These are phyloP conservation scores for Lentithecium fluviatile DNA, from an alignment of 495 filamentous ascomycete genomes.

Conservation along the genomic window DNA sequence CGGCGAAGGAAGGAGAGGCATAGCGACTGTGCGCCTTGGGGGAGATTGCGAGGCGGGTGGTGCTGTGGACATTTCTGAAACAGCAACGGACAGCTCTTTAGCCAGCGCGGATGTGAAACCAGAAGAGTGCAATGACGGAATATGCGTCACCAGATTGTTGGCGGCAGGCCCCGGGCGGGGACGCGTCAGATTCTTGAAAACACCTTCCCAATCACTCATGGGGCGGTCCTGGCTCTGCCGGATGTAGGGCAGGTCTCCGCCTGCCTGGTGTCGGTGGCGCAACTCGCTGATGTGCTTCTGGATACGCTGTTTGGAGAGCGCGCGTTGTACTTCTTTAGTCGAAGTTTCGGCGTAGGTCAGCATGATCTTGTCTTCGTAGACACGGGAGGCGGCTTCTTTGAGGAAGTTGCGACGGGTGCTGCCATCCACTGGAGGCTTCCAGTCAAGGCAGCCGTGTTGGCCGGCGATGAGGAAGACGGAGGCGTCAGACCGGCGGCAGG, in stretches of 20 bases:
- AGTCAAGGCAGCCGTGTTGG: conserved; percentile 56
- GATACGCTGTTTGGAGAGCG: conserved; percentile 39
- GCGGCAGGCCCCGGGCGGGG: conserved; percentile 3
- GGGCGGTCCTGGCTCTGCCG: conserved; percentile 39
- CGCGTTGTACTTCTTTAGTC: conserved; percentile 35
- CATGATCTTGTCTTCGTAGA: conserved; percentile 56
- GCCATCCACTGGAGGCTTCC: conserved; percentile 51
- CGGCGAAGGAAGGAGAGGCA: conserved; percentile 24
- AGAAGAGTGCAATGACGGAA: conserved; percentile 17
- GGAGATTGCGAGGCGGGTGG: not conserved
- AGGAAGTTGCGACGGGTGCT: conserved; percentile 59
- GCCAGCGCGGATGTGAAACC: not conserved
- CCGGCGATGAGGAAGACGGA: conserved; percentile 54
- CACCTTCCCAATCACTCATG: conserved; percentile 41
- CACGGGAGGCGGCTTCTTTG: conserved; percentile 59
- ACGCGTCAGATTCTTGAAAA: conserved; percentile 27
- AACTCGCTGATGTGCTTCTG: conserved; percentile 39
- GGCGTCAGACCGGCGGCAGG: conserved; percentile 42
- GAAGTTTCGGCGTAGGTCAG: conserved; percentile 21
- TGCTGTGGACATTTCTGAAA: conserved; percentile 11
- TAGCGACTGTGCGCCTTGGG: conserved; percentile 16
- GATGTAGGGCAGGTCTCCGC: conserved; percentile 25
- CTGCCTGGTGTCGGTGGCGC: conserved; percentile 24
- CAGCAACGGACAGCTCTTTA: conserved; percentile 1
- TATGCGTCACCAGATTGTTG: conserved; percentile 26